phyloP scores from a whole-genome alignment of 2,329 filamentous ascomycete species.

The Penicillium sp. region DNA sequence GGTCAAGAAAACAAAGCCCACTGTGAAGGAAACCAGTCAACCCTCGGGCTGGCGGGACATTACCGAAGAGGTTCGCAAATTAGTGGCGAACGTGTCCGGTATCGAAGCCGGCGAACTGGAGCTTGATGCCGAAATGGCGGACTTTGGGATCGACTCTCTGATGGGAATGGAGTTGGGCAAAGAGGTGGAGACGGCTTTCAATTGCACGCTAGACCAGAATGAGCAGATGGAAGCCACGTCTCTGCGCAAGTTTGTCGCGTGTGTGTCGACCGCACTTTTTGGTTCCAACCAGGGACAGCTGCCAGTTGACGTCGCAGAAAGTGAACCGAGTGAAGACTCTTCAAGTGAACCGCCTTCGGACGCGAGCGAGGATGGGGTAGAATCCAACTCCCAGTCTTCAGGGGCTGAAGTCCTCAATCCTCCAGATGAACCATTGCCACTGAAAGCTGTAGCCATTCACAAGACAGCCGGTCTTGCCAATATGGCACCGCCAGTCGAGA shows the following conservation, averaged over 20 bases:
- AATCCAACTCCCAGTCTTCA: no score
- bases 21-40: not conserved
- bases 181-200: slow-evolving; percentile 44
- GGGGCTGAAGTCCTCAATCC: no score
- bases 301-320: no score
- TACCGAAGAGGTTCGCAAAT: not conserved
- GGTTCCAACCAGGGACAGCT: no score
- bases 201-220: slow-evolving; percentile 6
- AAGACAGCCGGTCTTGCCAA: no score
- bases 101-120: slow-evolving; percentile 40
- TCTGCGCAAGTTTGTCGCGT: not conserved
- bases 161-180: slow-evolving; percentile 50
- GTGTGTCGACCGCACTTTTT: no score
- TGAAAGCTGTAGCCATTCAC: no score
- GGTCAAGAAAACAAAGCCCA: not conserved
- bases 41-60: not conserved
- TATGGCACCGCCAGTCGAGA: no score
- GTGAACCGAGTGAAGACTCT: no score
- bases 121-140: slow-evolving; percentile 36
- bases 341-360: no score
- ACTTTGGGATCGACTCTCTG: slow-evolving; percentile 52
- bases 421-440: no score
- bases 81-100: slow-evolving; percentile 26
- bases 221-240: slow-evolving; percentile 15
- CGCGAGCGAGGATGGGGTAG: no score